phyloP scores from a whole-genome alignment of 805 yeast species.

The Lipomyces anomalus region DNA sequence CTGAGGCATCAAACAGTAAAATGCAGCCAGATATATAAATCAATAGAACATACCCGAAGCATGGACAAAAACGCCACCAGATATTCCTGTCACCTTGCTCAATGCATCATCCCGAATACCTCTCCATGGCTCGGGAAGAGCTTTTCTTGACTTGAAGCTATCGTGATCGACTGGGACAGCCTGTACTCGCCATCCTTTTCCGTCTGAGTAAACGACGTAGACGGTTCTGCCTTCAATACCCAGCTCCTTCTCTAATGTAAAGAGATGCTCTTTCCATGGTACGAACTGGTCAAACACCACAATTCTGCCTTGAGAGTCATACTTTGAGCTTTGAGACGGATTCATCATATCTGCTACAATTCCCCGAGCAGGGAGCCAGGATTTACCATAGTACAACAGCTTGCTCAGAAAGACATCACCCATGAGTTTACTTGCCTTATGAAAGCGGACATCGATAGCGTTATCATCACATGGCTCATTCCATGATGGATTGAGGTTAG shows the following conservation, averaged over 20 bases:
- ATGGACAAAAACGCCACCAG: constrained; percentile 85
- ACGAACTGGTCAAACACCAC: constrained; percentile 68
- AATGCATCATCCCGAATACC: constrained; percentile 90
- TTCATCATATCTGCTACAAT: constrained; percentile 68
- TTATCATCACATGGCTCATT: constrained; percentile 60
- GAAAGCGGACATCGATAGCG: constrained; percentile 56
- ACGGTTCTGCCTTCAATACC: constrained; percentile 40
- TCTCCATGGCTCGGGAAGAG: constrained; percentile 88
- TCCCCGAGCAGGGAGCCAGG: constrained; percentile 88
- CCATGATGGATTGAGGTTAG: constrained; percentile 84
- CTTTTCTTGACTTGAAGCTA: constrained; percentile 77
- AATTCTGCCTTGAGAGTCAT: constrained; percentile 67
- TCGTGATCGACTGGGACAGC: constrained; percentile 79
- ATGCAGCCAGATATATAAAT: background rate
- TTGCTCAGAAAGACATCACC: constrained; percentile 69
- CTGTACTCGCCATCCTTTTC: constrained; percentile 72
- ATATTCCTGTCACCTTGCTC: constrained; percentile 67
- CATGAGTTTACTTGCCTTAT: constrained; percentile 70
- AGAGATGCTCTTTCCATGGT: constrained; percentile 95
- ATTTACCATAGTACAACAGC: constrained; percentile 64
- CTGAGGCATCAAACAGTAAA: too few species aligned
- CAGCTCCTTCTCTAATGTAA: constrained; percentile 56
- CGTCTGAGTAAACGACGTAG: constrained; percentile 76
- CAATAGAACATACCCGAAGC: constrained; percentile 40
- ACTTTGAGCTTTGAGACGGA: constrained; percentile 50